Base-by-base conservation (phyloP, 345 rosid genomes). In the Brassica cretica region DNA sequence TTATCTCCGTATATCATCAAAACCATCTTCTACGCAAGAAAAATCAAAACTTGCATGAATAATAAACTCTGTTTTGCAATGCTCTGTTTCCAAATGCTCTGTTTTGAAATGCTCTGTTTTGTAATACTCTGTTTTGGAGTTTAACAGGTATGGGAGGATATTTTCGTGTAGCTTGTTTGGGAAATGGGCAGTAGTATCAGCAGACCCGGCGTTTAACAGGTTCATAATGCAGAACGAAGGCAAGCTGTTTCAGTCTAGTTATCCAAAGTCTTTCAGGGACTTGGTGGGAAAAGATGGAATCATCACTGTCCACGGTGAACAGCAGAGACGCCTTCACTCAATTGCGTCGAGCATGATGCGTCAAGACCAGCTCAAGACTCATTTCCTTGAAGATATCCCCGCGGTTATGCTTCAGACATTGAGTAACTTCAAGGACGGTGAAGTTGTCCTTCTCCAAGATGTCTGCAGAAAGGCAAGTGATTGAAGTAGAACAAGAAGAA, bases 201-300 rank as follows among this genome's bases (percentile, higher is more conserved):
- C 86, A 5, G 95, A 93, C 68, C 91, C 97, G 0, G 72, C 0
- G 1, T 93, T 93, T 59, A 91, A 93, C 75, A 78, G 89, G 70
- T 89, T 85, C 51, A 80, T 93, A 55, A 89, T 93, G 93, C 92
- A 83, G 77, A 88, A 88, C 27, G 98, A 93, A 81, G 97, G 98
- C 3, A 88, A 80, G 80, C 44, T 93, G 71, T 93, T 93, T 76
- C 89, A 88, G 68, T 93, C 98, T 0, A 93, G 91, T 62, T 93
- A 93, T 79, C 97, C 97, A 19, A 93, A 91, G 70, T 88, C 98
- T 8, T 93, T 93, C 74, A 82, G 93, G 21, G 95, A 93, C 68
- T 80, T 93, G 84, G 97, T 93, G 0, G 98, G 97, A 0, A 88
- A 88, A 82, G 88, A 93, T 73, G 98, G 98, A 14, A 83, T 93